Conservation (phyloP, 2,329 filamentous ascomycete species). For the Fusarium armeniacum region DNA sequence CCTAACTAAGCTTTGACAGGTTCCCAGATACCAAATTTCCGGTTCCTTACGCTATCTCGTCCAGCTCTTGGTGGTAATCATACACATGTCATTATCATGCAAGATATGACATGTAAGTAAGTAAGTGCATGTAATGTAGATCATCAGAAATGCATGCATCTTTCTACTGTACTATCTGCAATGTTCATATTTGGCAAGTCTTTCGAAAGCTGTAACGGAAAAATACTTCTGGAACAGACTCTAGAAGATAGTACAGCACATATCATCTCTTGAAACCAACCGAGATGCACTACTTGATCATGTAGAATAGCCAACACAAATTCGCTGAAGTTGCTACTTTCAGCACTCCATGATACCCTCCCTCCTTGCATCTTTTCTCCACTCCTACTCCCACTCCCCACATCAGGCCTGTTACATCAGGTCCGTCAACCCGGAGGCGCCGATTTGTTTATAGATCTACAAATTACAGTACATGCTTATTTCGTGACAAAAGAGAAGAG, state of each 20-base stretch:
- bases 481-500: neutral
- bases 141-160: neutral
- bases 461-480: slow-evolving; percentile 1
- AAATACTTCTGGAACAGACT: neutral
- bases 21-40: slow-evolving; percentile 1
- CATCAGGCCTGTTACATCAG: neutral
- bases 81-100: neutral
- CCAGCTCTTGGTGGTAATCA: neutral
- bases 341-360: slow-evolving; percentile 22
- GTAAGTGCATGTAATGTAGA: neutral
- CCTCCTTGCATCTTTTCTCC: slow-evolving; percentile 7
- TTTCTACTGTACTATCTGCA: neutral
- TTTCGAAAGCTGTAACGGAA: neutral
- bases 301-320: slow-evolving; percentile 8
- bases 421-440: slow-evolving; percentile 3
- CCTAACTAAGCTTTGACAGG: neutral
- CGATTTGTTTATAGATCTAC: slow-evolving; percentile 15
- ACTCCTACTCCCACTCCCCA: neutral
- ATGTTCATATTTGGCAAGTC: neutral
- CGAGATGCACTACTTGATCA: neutral
- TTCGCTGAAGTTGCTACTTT: slow-evolving; percentile 28
- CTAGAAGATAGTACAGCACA: neutral
- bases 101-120: neutral
- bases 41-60: neutral
- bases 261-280: slow-evolving; percentile 4